Evolutionary conservation across 129 eudicot species (phyloP).

Genomic region (Calendula officinalis): DNA sequence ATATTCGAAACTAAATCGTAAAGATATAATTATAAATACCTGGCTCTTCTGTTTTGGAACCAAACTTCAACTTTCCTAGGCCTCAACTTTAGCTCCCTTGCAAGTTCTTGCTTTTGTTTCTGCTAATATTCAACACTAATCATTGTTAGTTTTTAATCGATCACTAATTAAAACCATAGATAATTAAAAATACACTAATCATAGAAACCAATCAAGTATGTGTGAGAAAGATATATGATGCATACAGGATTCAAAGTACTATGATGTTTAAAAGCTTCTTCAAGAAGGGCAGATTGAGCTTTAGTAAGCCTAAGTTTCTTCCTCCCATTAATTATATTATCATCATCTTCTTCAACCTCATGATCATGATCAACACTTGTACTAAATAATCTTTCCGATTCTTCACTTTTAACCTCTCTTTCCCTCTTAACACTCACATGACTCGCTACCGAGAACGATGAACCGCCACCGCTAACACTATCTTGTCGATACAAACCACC

Average conservation of each 20-base stretch:
- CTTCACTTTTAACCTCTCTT: conserved; percentile 69
- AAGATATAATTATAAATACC: conserved; percentile 34
- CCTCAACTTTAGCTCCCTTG: conserved; percentile 75
- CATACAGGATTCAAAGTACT: conserved; percentile 93
- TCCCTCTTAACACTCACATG: conserved; percentile 67
- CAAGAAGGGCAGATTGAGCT: conserved; percentile 88
- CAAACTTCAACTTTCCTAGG: conserved; percentile 96
- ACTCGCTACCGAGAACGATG: conserved; percentile 70
- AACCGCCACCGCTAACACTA: conserved; percentile 59
- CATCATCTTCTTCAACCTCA: conserved; percentile 62
- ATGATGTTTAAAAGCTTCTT: conserved; percentile 88
- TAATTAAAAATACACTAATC: background rate
- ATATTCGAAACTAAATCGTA: background rate
- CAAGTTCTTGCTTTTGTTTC: conserved; percentile 94
- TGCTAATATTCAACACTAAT: conserved; percentile 51
- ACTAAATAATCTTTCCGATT: conserved; percentile 36
- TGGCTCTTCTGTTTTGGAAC: conserved; percentile 95
- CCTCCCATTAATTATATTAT: conserved; percentile 48
- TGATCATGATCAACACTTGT: conserved; percentile 18
- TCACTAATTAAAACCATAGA: background rate
- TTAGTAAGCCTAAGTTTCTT: conserved; percentile 93
- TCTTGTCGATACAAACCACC: conserved; percentile 49
- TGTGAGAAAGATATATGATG: conserved; percentile 12
- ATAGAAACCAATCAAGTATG: background rate
- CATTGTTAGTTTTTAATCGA: conserved; percentile 26